phyloP scores from a whole-genome alignment of 495 filamentous ascomycete species.

The Podospora conica region DNA sequence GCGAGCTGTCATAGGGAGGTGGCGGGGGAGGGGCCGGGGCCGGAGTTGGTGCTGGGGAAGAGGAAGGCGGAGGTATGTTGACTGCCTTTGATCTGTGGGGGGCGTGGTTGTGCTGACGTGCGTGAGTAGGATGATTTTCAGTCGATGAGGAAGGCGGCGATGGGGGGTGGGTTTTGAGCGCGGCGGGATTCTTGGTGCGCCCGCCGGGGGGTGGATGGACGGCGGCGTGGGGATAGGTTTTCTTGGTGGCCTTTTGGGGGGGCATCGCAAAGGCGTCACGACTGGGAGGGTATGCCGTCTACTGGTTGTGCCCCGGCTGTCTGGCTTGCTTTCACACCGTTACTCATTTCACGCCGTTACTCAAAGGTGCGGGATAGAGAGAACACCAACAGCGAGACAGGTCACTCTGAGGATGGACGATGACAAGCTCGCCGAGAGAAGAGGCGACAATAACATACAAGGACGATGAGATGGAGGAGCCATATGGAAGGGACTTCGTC shows the following conservation, averaged over 20 bases:
- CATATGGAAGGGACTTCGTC: background rate
- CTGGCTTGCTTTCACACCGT: background rate
- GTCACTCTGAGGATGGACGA: background rate
- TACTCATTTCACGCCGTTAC: no score
- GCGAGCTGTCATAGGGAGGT: constrained; percentile 85
- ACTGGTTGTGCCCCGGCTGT: background rate
- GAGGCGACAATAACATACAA: no score
- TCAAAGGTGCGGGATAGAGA: background rate
- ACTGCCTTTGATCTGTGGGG: background rate
- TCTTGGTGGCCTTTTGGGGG: background rate
- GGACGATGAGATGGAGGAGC: background rate
- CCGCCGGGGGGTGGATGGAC: no score
- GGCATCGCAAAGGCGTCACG: no score
- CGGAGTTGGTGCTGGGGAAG: constrained; percentile 67
- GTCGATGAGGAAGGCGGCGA: constrained; percentile 13
- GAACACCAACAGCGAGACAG: background rate
- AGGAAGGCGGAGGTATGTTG: constrained; percentile 64
- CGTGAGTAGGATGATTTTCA: constrained; percentile 13
- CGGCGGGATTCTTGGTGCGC: no score
- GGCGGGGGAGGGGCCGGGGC: constrained; percentile 49
- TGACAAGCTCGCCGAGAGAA: no score
- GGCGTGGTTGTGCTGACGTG: background rate
- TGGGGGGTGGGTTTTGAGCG: constrained; percentile 11
- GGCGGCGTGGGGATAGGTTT: background rate
- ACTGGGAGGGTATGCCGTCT: no score